Base-by-base conservation (phyloP, 805 yeast species). In the Maudiozyma barnettii region DNA sequence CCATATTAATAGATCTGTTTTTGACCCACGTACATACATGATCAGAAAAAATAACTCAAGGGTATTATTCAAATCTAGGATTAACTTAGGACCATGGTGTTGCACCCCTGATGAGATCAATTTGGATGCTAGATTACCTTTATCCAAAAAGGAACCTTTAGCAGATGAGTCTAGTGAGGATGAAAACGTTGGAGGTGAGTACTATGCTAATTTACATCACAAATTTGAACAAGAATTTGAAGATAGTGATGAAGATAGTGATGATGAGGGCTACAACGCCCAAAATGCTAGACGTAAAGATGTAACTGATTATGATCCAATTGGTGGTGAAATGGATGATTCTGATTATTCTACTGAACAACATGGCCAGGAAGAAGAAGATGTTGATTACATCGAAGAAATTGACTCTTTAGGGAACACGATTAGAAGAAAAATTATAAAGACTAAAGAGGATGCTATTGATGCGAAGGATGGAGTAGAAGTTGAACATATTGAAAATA, bases 1-100 rank as follows among this genome's bases (percentile, higher is more conserved):
- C 40, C 98, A 93, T 64, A 84, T 91, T 52, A 91, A 91, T 63
- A 77, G 99, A 59, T 87, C 96, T 2, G 96, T 87, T 13, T 91
- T 89, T 64, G 97, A 91, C 64, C 86, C 93, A 47, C 71, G 78
- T 47, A 84, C 95, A 0, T 93, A 85, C 50, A 78, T 77, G 72
- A 84, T 88, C 23, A 77, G 86, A 53, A 91, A 91, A 63, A 90
- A 90, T 62, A 79, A 85, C 44, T 83, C 96, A 5, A 76, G 78
- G 45, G 91, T 91, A n/a, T 65, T 76, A 10, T 89, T 89, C 68
- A 91, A 95, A 3, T 58, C 77, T 39, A 70, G 73, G 40, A 68
- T 91, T 50, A 82, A 88, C 59, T 68, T 90, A 57, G 70, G 80
- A 12, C 79, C 76, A 20, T 89, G 76, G 68, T 81, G 82, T 21